Percentiles rank a stretch among this genome's conserved stretches.
Conservation (phyloP, 2,329 filamentous ascomycete genomes). For the Biscogniauxia sp. region DNA sequence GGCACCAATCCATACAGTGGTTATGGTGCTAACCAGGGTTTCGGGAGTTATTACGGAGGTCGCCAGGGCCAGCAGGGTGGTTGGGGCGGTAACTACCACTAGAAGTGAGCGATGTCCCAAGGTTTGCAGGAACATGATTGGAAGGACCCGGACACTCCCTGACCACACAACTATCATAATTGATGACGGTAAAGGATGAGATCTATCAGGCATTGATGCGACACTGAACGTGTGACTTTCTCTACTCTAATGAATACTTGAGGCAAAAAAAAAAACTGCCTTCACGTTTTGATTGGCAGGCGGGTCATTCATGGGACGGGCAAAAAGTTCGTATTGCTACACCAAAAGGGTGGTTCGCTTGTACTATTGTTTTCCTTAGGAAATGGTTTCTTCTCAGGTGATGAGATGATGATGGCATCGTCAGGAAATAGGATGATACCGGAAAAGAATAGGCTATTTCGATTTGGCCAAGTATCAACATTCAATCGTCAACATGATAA, state of each 20-base stretch:
- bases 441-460: slow-evolving; percentile 17
- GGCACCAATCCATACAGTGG: slow-evolving; percentile 54
- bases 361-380: slow-evolving; percentile 33
- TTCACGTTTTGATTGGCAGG: slow-evolving; percentile 24
- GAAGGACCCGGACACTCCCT: slow-evolving; percentile 11
- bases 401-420: slow-evolving; percentile 23
- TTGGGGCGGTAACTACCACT: slow-evolving; percentile 60
- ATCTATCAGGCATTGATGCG: slow-evolving; percentile 10
- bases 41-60: slow-evolving; percentile 47
- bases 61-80: slow-evolving; percentile 50
- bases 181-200: slow-evolving; percentile 7
- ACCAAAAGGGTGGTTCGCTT: slow-evolving; percentile 25
- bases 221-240: slow-evolving; percentile 12
- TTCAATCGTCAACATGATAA: neutral
- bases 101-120: slow-evolving; percentile 21
- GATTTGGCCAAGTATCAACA: neutral
- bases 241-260: slow-evolving; percentile 26
- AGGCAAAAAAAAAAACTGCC: slow-evolving; percentile 10
- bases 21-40: slow-evolving; percentile 48
- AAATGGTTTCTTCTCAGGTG: slow-evolving; percentile 24
- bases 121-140: slow-evolving; percentile 19
- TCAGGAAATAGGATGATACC: slow-evolving; percentile 32
- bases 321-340: slow-evolving; percentile 28
- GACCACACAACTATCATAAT: slow-evolving; percentile 8
- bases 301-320: slow-evolving; percentile 25